Conservation (phyloP, 2,329 filamentous ascomycete species). For the Colletotrichum agaves region DNA sequence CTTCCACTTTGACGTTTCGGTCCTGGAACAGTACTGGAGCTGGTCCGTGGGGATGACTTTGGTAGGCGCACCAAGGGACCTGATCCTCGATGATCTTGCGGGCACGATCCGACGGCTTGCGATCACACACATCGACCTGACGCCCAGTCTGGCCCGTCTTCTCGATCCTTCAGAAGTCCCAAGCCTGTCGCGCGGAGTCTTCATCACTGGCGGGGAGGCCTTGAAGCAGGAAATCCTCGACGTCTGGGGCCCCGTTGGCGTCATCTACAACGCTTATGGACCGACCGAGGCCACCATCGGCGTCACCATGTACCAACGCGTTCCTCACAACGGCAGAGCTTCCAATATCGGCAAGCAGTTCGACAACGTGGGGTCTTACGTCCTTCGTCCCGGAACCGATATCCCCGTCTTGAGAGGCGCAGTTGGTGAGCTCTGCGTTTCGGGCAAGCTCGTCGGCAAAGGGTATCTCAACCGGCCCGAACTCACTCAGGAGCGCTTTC, state of each 20-base stretch:
- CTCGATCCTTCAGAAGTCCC: slow-evolving; percentile 84
- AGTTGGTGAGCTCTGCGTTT: slow-evolving; percentile 89
- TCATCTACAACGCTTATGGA: slow-evolving; percentile 93
- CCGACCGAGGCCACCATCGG: slow-evolving; percentile 95
- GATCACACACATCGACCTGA: slow-evolving; percentile 93
- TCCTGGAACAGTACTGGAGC: slow-evolving; percentile 94
- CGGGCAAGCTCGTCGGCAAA: slow-evolving; percentile 86
- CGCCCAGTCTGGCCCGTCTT: slow-evolving; percentile 84
- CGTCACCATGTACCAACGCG: slow-evolving; percentile 87
- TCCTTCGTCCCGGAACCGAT: slow-evolving; percentile 76
- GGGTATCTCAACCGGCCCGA: slow-evolving; percentile 86
- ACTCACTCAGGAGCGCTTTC: slow-evolving; percentile 83
- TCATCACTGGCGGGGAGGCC: slow-evolving; percentile 92
- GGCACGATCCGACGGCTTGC: slow-evolving; percentile 75
- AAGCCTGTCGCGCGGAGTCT: slow-evolving; percentile 81
- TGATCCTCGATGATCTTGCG: slow-evolving; percentile 86
- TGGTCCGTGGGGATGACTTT: slow-evolving; percentile 92
- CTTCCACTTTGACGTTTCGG: slow-evolving; percentile 93
- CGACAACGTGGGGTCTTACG: slow-evolving; percentile 85
- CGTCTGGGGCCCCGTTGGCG: slow-evolving; percentile 80
- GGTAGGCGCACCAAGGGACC: slow-evolving; percentile 82
- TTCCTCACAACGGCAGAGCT: slow-evolving; percentile 80
- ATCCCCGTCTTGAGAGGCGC: slow-evolving; percentile 79
- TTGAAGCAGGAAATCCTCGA: slow-evolving; percentile 91
- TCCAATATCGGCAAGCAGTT: slow-evolving; percentile 92